Base-by-base conservation (phyloP, 2,329 filamentous ascomycete genomes). In the Truncatella angustata region DNA sequence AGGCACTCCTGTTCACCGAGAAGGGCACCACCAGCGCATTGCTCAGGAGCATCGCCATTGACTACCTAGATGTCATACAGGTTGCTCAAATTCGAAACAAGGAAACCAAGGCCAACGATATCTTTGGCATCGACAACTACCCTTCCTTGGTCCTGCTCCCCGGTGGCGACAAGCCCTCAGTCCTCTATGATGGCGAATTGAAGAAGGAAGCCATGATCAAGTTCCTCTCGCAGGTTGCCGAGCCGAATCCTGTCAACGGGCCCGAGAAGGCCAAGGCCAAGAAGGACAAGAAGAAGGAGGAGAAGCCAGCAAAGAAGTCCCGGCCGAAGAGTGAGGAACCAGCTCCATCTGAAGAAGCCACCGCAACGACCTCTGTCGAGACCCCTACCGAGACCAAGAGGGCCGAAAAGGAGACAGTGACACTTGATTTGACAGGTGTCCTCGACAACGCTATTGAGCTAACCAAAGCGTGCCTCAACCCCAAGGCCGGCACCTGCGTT, bases 1-100 rank as follows among this genome's bases (percentile, higher is more conserved):
- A 96, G 75, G 92, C 89, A 0, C 84, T 99, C 30, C 76, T 99
- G 3, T 97, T 99, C 71, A 95, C 90, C 2, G 90, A 96, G 52
- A 99, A 97, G 76, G 91, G 91, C 20, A 87, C 88, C 5, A 93
- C 90, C 0, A 93, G 90, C 66, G 84, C 91, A 10, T 77, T 96
- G 21, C 73, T 97, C 58, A 89, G 88, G 69, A 86, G 91, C 55
- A 70, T 97, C 50, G 92, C 94, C 5, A 91, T 97, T 62, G 94
- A 97, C 66, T 99, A 93, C 70, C 78, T 94, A 23, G 91, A 86
- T 32, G 82, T 84, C 51, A 84, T 97, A 56, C 79, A 81, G 3
- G 78, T 99, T 32, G 93, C 85, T 7, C 93, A 97, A 70, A 81
- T 96, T 51, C 84, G 91, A 52, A 79, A 87, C 73, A 96, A 92